Base-by-base conservation (phyloP, 177 flowering plant species). In the Vitis hybrid region DNA sequence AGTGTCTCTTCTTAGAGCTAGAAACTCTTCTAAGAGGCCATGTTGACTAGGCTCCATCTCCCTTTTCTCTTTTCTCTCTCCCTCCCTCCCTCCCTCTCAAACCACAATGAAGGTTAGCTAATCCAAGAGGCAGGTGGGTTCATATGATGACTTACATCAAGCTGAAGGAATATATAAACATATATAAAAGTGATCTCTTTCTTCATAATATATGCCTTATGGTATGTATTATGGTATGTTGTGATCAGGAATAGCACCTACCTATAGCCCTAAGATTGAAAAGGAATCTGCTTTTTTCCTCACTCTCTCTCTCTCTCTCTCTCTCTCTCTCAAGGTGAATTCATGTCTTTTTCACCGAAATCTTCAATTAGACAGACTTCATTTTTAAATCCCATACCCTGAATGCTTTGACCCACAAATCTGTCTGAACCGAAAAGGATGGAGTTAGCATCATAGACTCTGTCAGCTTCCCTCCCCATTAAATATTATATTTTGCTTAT, bases 1-100 rank as follows among this genome's bases (percentile, higher is more conserved):
- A 50, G 75, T 65, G 5, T 87, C 90, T 77, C 82, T 82, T 74
- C 83, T 87, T 61, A 87, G 76, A 65, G 82, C 79, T 22, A 86
- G 70, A 50, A 89, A 71, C 64, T 91, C 94, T 73, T 90, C 96
- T 61, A 89, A 76, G 81, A 88, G 83, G 14, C 83, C 86, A 69
- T 82, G 73, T 3, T 81, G 85, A 69, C 76, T 69, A n/a, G 81
- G 72, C 80, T 90, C 95, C 95, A 90, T 78, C 83, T 64, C 55
- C 56, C 51, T 69, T 70, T 61, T 77, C 70, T 74, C 70, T 66
- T 71, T 75, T 75, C 70, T 71, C 69, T 67, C 64, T 57, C 60
- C 56, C 56, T 63, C 14, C 14, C 49, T 52, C 20, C 50, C 56
- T 63, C 14, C 20, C 3, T 53, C 49, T 59, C 70, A 10, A 14